A percentile compares a stretch with the other conserved stretches of the same genome.
Evolutionary conservation across 2,329 filamentous ascomycete species (phyloP).

Genomic region (Ascosphaera apis): DNA sequence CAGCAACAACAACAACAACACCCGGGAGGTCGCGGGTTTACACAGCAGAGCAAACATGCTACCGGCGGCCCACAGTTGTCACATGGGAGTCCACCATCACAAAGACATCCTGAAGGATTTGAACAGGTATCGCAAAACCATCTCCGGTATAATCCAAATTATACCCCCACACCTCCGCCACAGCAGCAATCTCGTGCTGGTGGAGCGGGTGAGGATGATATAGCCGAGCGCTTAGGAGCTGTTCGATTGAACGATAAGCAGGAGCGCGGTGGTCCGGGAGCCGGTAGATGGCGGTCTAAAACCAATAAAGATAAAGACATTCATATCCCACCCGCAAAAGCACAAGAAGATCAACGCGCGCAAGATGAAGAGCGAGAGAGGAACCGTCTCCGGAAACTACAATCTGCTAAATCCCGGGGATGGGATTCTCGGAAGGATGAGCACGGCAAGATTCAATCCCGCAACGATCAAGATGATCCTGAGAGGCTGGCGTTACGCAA

Average conservation of each 20-base stretch:
- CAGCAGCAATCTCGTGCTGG: background rate
- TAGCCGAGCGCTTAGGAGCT: background rate
- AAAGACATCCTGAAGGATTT: background rate
- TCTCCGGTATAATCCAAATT: background rate
- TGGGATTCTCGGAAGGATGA: background rate
- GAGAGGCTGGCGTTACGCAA: background rate
- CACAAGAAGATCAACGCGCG: background rate
- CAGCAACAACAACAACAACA: no score
- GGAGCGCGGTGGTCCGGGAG: background rate
- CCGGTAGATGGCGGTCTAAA: background rate
- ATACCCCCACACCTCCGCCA: background rate
- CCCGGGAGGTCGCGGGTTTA: background rate
- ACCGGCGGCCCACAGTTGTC: background rate
- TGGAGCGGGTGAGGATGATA: background rate
- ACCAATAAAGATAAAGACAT: background rate
- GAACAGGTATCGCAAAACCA: background rate
- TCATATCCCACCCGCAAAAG: background rate
- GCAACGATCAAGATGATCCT: background rate
- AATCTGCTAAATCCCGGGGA: background rate
- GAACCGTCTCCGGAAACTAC: background rate
- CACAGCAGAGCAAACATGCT: background rate
- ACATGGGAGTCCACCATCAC: background rate
- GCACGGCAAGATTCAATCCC: background rate
- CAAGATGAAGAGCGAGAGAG: background rate
- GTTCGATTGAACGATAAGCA: background rate